Evolutionary conservation across 352 stramenopile species (phyloP), one percentile per base, ranked within the genome.

Genomic region (Aphanomyces invadans): DNA sequence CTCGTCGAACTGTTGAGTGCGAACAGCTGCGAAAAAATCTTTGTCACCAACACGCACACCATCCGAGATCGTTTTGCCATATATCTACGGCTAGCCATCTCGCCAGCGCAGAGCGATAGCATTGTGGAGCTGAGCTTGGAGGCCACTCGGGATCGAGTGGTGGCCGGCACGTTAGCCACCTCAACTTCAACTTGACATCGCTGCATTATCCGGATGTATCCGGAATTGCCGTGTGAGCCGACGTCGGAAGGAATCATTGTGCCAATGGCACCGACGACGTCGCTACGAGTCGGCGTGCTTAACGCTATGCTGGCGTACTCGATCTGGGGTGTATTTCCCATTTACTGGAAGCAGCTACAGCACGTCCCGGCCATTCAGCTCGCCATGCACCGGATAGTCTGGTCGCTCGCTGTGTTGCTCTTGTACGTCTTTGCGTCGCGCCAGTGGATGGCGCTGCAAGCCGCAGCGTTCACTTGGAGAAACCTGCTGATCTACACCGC

Each of bases 271-370:
- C 9, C 5, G 44, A 21, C 21, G 44, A n/a, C 12, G 33, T 17
- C 53, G 32, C 39, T 25, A 0, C 57, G 53, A 11, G 32, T 65
- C 32, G 57, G 57, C 15, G 39, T 55, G 29, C 23, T 65, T 2
- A 26, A 21, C 21, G 57, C 57, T 2, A 12, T 65, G 11, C 4
- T 15, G 11, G 44, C 28, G 28, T 65, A 51, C 32, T 1, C n/a
- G 17, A 53, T 65, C n/a, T 65, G 57, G 57, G 57, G 57, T 9
- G 15, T 65, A 0, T 65, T 55, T 65, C 57, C 57, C 15, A 42
- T 65, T 26, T 65, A 65, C 28, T 65, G 57, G 57, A 65, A 65
- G 57, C 57, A 65, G 25, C 57, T 65, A 10, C 28, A 51, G 19
- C n/a, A 21, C 2, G 42, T 65, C 19, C 33, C 57, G 2, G 57